Evolutionary conservation across 1,284 basidiomycete genomes (phyloP).

Genomic region (Microstroma glucosiphilum): DNA sequence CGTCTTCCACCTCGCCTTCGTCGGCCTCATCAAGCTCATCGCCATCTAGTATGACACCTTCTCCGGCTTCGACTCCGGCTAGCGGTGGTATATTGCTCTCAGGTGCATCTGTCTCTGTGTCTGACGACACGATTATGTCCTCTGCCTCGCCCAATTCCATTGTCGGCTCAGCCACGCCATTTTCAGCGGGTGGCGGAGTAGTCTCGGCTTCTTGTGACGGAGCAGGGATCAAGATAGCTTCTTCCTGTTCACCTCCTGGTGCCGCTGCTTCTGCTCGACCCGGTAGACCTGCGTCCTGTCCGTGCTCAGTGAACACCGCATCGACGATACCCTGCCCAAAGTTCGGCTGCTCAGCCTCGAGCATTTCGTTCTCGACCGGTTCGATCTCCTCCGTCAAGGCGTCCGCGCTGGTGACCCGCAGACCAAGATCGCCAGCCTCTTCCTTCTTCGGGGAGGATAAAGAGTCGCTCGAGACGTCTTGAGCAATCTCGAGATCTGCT

Average conservation of each 20-base stretch:
- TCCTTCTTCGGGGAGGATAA: not conserved
- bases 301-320: not conserved
- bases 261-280: not conserved
- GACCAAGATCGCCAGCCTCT: not conserved
- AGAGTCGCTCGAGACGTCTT: not conserved
- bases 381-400: not conserved
- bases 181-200: not conserved
- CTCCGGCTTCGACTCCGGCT: not conserved
- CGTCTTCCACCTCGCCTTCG: not conserved
- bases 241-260: not conserved
- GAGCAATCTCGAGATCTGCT: not conserved
- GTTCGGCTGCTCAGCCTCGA: not conserved
- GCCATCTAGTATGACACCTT: not conserved
- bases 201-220: too few species aligned
- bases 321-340: not conserved
- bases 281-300: not conserved
- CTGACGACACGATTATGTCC: not conserved
- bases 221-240: not conserved
- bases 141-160: not conserved
- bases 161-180: not conserved
- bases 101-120: not conserved
- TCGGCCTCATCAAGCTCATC: conserved; percentile 6
- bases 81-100: not conserved
- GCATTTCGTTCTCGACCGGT: not conserved
- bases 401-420: not conserved